Evolutionary conservation across 164 flowering plant species (phyloP), one percentile per base, ranked within the genome.

Genomic region (Annona cherimola): DNA sequence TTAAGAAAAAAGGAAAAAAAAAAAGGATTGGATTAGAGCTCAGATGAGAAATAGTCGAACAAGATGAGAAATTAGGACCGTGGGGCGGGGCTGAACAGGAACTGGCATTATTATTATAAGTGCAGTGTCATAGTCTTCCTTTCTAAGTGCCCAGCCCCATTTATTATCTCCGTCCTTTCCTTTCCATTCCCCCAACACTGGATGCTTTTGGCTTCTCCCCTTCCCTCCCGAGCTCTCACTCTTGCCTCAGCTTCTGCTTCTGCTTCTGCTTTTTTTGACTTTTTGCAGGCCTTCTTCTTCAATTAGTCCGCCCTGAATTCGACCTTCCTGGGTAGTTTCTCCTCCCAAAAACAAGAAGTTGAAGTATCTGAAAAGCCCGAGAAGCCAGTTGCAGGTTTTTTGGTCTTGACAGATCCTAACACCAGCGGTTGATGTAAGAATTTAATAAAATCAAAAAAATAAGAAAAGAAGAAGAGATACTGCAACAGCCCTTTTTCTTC

Each of bases 151-250:
- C 76, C 77, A 26, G 44, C 67, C 69, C 69, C 60, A 76, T 79
- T 73, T 74, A 76, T 84, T 83, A 79, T 69, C 67, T 72, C 45
- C 46, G 81, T 86, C 81, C 80, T 83, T 83, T 82, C 76, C 77
- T 73, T 74, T 78, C 71, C 66, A 75, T 76, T 72, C 81, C 75
- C 79, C 76, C 68, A 75, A 71, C 82, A 76, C 81, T 73, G 72
- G 79, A 69, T 78, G 75, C 80, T 74, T 81, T 76, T 81, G 79
- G 77, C 80, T 81, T 71, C 76, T 61, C 74, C 79, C 82, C 69
- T 75, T 61, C 74, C 67, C 66, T 63, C 54, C 79, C 82, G 69
- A 75, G 18, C 74, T 70, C 66, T 64, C 57, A 9, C 57, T 50
- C 57, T 78, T 74, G 11, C 71, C 67, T 54, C 64, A 60, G 66